Percentiles rank a stretch among this genome's conserved stretches.
Evolutionary conservation across 768 basidiomycete species (phyloP).

Genomic region (Multifurca ochricompacta): DNA sequence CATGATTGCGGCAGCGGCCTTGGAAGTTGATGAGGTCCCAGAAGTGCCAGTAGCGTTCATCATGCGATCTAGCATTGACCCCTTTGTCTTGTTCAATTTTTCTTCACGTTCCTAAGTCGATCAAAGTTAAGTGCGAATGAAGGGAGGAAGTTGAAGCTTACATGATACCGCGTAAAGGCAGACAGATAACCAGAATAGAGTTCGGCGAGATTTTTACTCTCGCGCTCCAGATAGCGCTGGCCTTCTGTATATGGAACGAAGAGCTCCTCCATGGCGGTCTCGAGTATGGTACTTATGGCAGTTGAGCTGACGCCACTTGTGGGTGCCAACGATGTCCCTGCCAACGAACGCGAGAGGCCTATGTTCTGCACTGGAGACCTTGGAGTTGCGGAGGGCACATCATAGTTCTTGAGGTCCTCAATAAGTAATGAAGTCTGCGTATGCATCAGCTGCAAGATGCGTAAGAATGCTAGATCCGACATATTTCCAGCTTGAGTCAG

Average conservation of each 20-base stretch:
- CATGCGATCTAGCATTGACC: conserved; percentile 82
- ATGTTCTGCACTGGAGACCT: conserved; percentile 56
- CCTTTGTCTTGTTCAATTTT: conserved; percentile 57
- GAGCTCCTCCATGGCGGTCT: conserved; percentile 91
- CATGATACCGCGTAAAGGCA: conserved; percentile 84
- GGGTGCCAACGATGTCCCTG: conserved; percentile 34
- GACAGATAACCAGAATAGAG: conserved; percentile 68
- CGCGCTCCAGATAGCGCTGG: conserved; percentile 83
- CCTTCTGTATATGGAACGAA: conserved; percentile 94
- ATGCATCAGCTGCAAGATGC: conserved; percentile 84
- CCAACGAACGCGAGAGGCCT: conserved; percentile 52
- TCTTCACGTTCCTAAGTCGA: conserved; percentile 31
- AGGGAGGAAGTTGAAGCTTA: conserved; percentile 31
- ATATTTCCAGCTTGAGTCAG: conserved; percentile 65
- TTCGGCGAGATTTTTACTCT: conserved; percentile 73
- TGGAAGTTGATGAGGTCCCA: conserved; percentile 55
- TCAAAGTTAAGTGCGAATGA: not conserved
- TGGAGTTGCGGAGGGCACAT: conserved; percentile 61
- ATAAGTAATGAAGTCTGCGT: conserved; percentile 68
- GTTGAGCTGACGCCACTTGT: conserved; percentile 41
- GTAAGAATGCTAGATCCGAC: conserved; percentile 86
- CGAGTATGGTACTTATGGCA: conserved; percentile 76
- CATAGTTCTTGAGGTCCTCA: conserved; percentile 88
- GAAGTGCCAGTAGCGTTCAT: conserved; percentile 67
- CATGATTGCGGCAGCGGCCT: conserved; percentile 83